A percentile compares a stretch with the other conserved stretches of the same genome.
Evolutionary conservation across 2,329 filamentous ascomycete genomes (phyloP).

Genomic region (Ambrosiella cleistominuta): DNA sequence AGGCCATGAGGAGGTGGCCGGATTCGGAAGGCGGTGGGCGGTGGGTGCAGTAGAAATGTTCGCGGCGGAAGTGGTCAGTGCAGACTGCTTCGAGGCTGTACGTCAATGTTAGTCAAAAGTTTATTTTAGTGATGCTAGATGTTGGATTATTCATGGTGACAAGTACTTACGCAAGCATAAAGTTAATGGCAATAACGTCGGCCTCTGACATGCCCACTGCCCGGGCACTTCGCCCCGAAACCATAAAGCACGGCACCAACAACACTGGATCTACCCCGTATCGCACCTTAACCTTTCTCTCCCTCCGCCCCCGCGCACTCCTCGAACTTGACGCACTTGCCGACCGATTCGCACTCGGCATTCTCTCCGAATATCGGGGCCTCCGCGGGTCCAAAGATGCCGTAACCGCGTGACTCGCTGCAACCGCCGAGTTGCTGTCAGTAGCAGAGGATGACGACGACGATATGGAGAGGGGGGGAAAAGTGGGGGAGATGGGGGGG

Average conservation of each 20-base stretch:
- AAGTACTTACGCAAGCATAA: slow-evolving; percentile 11
- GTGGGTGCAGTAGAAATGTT: slow-evolving; percentile 6
- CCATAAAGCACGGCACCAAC: slow-evolving; percentile 8
- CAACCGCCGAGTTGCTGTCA: background rate
- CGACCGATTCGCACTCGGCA: slow-evolving; percentile 2
- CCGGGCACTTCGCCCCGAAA: slow-evolving; percentile 2
- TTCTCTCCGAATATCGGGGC: slow-evolving; percentile 5
- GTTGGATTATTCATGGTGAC: background rate
- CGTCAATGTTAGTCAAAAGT: background rate
- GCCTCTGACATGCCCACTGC: slow-evolving; percentile 5
- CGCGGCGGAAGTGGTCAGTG: slow-evolving; percentile 9
- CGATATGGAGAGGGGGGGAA: background rate
- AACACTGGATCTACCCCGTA: slow-evolving; percentile 7
- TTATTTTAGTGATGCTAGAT: background rate
- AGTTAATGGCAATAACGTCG: slow-evolving; percentile 9
- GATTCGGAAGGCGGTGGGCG: background rate
- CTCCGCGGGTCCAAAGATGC: background rate
- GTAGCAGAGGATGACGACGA: background rate
- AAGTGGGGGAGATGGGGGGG: background rate
- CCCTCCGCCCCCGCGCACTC: background rate
- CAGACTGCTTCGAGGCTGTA: slow-evolving; percentile 8
- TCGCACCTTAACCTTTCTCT: slow-evolving; percentile 3
- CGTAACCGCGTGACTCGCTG: too few species aligned
- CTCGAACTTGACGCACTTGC: background rate
- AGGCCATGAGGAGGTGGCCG: slow-evolving; percentile 12